Evolutionary conservation across 192 early-diverging fungal genomes (phyloP).

Genomic region (Tieghemiomyces parasiticus): DNA sequence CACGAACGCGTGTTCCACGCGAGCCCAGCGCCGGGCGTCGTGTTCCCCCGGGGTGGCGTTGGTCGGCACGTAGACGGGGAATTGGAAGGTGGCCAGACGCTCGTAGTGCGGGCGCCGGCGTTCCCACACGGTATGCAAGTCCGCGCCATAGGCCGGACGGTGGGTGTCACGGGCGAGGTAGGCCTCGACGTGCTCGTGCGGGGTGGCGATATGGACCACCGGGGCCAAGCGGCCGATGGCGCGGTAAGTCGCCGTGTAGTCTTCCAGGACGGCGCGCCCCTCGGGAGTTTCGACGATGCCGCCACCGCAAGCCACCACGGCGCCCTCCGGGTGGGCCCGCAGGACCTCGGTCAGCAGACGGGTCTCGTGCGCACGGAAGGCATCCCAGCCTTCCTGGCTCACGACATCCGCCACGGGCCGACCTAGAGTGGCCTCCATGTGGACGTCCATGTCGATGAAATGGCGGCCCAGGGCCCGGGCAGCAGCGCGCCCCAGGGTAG

Average conservation of each 20-base stretch:
- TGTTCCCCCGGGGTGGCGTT: slow-evolving; percentile 16
- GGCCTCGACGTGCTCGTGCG: slow-evolving; percentile 62
- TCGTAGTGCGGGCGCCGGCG: slow-evolving; percentile 62
- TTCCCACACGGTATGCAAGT: slow-evolving; percentile 63
- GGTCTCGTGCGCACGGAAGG: slow-evolving; percentile 71
- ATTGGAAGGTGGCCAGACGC: slow-evolving; percentile 71
- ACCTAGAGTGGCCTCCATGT: slow-evolving; percentile 54
- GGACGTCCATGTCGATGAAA: slow-evolving; percentile 85
- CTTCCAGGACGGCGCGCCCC: slow-evolving; percentile 48
- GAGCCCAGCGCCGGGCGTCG: slow-evolving; percentile 39
- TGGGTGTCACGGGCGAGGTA: slow-evolving; percentile 70
- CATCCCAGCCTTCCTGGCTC: slow-evolving; percentile 62
- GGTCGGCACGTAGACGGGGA: slow-evolving; percentile 39
- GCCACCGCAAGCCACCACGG: slow-evolving; percentile 85
- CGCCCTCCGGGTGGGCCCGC: slow-evolving; percentile 32
- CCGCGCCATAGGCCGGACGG: slow-evolving; percentile 71
- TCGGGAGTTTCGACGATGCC: slow-evolving; percentile 77
- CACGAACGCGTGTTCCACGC: slow-evolving; percentile 61
- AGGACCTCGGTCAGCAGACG: slow-evolving; percentile 48
- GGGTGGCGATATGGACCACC: slow-evolving; percentile 26
- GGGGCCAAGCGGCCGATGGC: slow-evolving; percentile 62
- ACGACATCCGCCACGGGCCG: slow-evolving; percentile 72
- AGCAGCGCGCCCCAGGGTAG: slow-evolving; percentile 60
- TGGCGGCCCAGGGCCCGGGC: slow-evolving; percentile 44
- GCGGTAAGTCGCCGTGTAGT: slow-evolving; percentile 35